phyloP scores from a whole-genome alignment of 139 green algal genomes.

The Tetratostichococcus sp. region DNA sequence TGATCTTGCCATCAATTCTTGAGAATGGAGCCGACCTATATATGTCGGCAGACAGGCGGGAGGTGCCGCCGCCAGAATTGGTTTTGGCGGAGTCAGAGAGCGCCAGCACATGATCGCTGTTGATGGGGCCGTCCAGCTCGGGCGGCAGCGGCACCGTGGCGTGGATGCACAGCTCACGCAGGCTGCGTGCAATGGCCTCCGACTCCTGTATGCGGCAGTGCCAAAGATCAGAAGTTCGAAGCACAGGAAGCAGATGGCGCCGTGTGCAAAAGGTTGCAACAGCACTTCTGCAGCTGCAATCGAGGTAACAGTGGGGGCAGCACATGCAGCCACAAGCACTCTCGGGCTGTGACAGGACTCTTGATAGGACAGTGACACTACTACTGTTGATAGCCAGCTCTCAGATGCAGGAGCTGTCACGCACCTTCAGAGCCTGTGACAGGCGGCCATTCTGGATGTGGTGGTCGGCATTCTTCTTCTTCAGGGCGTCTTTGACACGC shows the following conservation, averaged over 20 bases:
- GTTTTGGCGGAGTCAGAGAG: background rate
- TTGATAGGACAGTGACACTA: background rate
- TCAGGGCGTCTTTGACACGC: slow-evolving; percentile 19
- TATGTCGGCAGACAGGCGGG: background rate
- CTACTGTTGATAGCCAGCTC: no score
- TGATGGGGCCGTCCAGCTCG: slow-evolving; percentile 5
- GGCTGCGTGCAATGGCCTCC: slow-evolving; percentile 6
- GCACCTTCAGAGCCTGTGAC: slow-evolving; percentile 8
- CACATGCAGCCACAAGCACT: no score
- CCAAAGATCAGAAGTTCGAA: no score
- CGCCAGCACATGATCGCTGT: background rate
- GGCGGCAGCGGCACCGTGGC: slow-evolving; percentile 5
- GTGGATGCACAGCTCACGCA: slow-evolving; percentile 16
- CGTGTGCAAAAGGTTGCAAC: no score
- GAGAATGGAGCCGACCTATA: no score
- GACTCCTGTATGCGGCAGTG: no score
- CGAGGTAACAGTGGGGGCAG: no score
- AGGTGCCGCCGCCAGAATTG: background rate
- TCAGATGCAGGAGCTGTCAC: no score
- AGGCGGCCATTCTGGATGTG: slow-evolving; percentile 20
- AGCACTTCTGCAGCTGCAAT: no score
- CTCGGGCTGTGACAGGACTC: no score
- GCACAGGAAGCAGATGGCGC: no score
- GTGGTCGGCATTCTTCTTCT: slow-evolving; percentile 30
- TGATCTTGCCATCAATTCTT: no score